These are phyloP conservation scores for Cordyceps cicadae DNA, from an alignment of 2,329 filamentous ascomycete species.

Conservation along the genomic window DNA sequence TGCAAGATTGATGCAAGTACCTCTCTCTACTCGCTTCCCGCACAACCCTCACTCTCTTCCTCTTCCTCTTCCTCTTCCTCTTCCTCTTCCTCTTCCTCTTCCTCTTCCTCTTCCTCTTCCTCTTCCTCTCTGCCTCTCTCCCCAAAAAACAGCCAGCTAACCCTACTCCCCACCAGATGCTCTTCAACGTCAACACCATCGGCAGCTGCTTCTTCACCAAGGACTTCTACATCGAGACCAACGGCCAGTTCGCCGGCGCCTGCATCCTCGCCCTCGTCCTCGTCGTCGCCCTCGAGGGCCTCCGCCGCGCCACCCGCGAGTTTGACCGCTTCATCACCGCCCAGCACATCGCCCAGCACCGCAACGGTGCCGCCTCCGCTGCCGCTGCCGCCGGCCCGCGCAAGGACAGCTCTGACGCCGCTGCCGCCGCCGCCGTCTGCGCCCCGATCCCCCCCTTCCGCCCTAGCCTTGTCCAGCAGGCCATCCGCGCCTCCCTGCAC, in stretches of 20 bases:
- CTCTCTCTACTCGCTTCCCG: not conserved
- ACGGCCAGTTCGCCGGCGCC: conserved; percentile 66
- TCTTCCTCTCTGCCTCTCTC: no score
- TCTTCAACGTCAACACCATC: conserved; percentile 71
- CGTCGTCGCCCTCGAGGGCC: conserved; percentile 61
- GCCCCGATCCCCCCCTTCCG: conserved; percentile 31
- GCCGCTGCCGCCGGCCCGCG: conserved; percentile 13
- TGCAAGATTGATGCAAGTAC: conserved; percentile 35
- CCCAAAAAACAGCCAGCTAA: conserved; percentile 1
- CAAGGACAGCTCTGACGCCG: conserved; percentile 17
- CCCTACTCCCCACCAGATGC: conserved; percentile 45
- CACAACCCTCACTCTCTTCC: no score
- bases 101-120: no score
- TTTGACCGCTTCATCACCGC: conserved; percentile 61
- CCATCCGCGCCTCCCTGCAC: conserved; percentile 57
- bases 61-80: no score
- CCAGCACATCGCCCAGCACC: conserved; percentile 35
- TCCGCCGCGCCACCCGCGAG: conserved; percentile 63
- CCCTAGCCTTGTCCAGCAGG: conserved; percentile 58
- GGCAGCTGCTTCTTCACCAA: conserved; percentile 63
- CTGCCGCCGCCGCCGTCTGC: not conserved
- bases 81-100: no score
- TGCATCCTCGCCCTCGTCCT: conserved; percentile 74
- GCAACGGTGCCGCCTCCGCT: conserved; percentile 6
- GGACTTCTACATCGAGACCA: conserved; percentile 62